Percentiles rank a stretch among this genome's conserved stretches.
Evolutionary conservation across 163 green algal species (phyloP).

Genomic region (Chloromonas sp.): DNA sequence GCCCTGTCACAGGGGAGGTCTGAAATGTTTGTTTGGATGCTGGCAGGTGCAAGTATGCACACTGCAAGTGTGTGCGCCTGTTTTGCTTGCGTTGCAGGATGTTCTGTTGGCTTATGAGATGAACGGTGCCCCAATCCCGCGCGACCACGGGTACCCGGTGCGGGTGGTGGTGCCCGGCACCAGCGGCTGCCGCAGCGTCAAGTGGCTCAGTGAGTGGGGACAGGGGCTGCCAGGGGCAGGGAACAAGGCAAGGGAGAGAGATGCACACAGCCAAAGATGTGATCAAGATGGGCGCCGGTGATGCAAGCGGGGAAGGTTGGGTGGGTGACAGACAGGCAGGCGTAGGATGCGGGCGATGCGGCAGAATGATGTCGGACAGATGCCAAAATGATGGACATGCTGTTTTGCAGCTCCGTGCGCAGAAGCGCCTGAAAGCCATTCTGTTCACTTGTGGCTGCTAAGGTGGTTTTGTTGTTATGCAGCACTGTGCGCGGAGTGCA

Average conservation of each 20-base stretch:
- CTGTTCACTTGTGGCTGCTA: too few species aligned
- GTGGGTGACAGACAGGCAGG: too few species aligned
- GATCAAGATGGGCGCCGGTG: not conserved
- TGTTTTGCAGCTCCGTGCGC: too few species aligned
- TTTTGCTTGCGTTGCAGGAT: slow-evolving; percentile 30
- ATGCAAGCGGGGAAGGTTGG: not conserved
- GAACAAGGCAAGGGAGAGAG: not conserved
- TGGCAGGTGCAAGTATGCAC: too few species aligned
- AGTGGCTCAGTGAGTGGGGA: slow-evolving; percentile 64
- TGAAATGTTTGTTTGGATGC: too few species aligned
- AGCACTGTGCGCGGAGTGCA: too few species aligned
- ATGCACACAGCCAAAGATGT: not conserved
- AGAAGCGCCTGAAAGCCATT: too few species aligned
- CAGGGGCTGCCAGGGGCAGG: not conserved
- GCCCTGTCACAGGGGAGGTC: too few species aligned
- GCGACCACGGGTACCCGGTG: slow-evolving; percentile 79
- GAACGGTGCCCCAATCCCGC: slow-evolving; percentile 73
- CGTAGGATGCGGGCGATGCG: too few species aligned
- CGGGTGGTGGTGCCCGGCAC: slow-evolving; percentile 72
- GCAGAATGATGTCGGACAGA: too few species aligned
- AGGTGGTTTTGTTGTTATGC: too few species aligned
- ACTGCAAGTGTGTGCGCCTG: not conserved
- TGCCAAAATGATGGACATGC: too few species aligned
- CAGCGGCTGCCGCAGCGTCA: slow-evolving; percentile 69
- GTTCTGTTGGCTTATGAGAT: slow-evolving; percentile 88